Evolutionary conservation across 495 filamentous ascomycete genomes (phyloP), one percentile per base, ranked within the genome.

Genomic region (Talaromyces borbonicus): DNA sequence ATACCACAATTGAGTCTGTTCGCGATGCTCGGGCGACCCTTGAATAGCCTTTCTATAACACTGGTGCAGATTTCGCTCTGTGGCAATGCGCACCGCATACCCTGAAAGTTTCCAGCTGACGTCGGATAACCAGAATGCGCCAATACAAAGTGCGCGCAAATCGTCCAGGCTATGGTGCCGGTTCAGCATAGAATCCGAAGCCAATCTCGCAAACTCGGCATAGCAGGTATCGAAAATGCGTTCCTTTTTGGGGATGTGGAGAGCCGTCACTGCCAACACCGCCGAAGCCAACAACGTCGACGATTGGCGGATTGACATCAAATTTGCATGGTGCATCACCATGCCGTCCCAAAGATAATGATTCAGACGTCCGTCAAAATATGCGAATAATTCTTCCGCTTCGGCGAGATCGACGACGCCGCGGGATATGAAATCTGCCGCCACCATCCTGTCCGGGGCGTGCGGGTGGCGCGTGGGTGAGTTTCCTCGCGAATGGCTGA

Each of bases 81-180:
- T 76, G 1, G 72, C 72, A 43, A 75, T 74, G n/a, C 74, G 72
- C 5, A 78, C 71, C 3, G 73, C 73, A 49, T 73, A 71, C 3
- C 72, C 74, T 20, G 71, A 74, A n/a, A 74, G 55, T 43, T 72
- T 74, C 74, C 74, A 78, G 49, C 68, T 73, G 20, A 78, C 65
- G 52, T 73, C 72, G 7, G 67, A 64, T 43, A 78, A 63, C 74
- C 74, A 78, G 44, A 76, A 78, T 12, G 73, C 69, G 4, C 66
- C 74, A 11, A 75, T 71, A 47, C 69, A 74, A 26, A 78, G 46
- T 5, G 65, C 74, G 5, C 74, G 68, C 24, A 78, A 53, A 47
- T 76, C 72, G 53, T 78, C 74, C 43, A 73, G 31, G 5, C 63
- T 67, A 44, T 74, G 69, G 31, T 69, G 65, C 30, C 68, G 58